phyloP scores from a whole-genome alignment of 805 yeast species.

The Candida multigemmis region DNA sequence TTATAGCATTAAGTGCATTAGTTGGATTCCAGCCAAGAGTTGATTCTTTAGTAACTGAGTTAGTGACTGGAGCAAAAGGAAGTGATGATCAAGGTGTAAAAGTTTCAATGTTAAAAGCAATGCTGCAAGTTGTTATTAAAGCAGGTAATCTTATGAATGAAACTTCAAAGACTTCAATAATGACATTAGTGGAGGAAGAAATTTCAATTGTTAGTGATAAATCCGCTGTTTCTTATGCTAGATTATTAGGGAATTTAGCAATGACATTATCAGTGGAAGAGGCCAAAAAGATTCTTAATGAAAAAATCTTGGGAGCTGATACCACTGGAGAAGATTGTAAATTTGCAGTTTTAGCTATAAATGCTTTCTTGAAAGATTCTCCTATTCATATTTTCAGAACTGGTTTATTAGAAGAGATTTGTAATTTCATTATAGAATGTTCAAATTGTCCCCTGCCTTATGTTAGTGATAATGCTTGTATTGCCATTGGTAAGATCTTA shows the following conservation, averaged over 20 bases:
- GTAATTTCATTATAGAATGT: slow-evolving; percentile 38
- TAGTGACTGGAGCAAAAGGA: slow-evolving; percentile 64
- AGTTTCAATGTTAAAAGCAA: slow-evolving; percentile 77
- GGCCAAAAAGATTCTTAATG: slow-evolving; percentile 48
- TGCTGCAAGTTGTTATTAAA: slow-evolving; percentile 70
- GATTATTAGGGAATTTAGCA: slow-evolving; percentile 68
- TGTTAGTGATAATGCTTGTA: slow-evolving; percentile 64
- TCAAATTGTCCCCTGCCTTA: slow-evolving; percentile 35
- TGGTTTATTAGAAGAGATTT: slow-evolving; percentile 42
- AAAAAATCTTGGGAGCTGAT: slow-evolving; percentile 46
- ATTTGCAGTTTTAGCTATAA: slow-evolving; percentile 64
- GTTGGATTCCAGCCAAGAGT: slow-evolving; percentile 88
- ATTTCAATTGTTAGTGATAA: slow-evolving; percentile 45
- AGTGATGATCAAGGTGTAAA: slow-evolving; percentile 65
- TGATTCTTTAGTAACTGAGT: slow-evolving; percentile 83
- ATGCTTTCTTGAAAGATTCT: slow-evolving; percentile 72
- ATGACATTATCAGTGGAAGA: slow-evolving; percentile 57
- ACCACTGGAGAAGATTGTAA: slow-evolving; percentile 35
- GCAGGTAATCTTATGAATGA: slow-evolving; percentile 77
- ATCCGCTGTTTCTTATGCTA: slow-evolving; percentile 67
- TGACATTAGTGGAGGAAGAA: slow-evolving; percentile 69
- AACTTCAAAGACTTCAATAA: slow-evolving; percentile 56
- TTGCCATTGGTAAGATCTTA: slow-evolving; percentile 76
- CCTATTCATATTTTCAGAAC: slow-evolving; percentile 53
- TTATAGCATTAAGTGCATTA: slow-evolving; percentile 79